Percentiles rank a stretch among this genome's conserved stretches.
Conservation (phyloP, 495 filamentous ascomycete species). For the Schizothecium vesticola region DNA sequence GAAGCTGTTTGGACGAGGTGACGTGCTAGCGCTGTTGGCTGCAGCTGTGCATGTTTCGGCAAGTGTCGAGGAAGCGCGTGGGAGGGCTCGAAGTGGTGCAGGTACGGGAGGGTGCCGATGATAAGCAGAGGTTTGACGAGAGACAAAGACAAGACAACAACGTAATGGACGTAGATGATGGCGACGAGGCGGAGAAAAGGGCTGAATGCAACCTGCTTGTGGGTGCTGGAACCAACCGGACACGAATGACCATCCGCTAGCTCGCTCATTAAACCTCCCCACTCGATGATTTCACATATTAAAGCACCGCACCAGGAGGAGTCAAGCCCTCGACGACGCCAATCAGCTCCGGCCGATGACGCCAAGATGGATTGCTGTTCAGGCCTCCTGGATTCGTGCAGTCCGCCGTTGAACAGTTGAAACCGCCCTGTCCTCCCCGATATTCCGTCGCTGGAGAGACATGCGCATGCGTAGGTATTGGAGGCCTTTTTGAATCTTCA, state of each 20-base stretch:
- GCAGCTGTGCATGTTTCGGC: conserved; percentile 16
- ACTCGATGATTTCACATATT: conserved; percentile 4
- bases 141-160: not conserved
- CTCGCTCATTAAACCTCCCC: conserved; percentile 12
- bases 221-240: not conserved
- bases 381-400: not conserved
- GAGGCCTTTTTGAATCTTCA: not conserved
- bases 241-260: not conserved
- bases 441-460: not conserved
- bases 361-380: conserved; percentile 1
- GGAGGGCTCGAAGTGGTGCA: not conserved
- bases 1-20: conserved; percentile 8
- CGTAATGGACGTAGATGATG: not conserved
- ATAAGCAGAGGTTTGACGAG: not conserved
- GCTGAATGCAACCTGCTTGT: not conserved
- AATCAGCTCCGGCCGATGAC: conserved; percentile 1
- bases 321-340: not conserved
- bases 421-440: not conserved
- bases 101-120: not conserved
- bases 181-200: not conserved
- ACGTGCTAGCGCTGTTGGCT: conserved; percentile 18
- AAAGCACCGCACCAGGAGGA: not conserved
- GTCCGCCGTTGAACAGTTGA: not conserved
- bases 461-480: not conserved
- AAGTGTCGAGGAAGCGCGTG: conserved; percentile 10